Evolutionary conservation across 2,329 filamentous ascomycete genomes (phyloP).

Genomic region (Penicillium sp.): DNA sequence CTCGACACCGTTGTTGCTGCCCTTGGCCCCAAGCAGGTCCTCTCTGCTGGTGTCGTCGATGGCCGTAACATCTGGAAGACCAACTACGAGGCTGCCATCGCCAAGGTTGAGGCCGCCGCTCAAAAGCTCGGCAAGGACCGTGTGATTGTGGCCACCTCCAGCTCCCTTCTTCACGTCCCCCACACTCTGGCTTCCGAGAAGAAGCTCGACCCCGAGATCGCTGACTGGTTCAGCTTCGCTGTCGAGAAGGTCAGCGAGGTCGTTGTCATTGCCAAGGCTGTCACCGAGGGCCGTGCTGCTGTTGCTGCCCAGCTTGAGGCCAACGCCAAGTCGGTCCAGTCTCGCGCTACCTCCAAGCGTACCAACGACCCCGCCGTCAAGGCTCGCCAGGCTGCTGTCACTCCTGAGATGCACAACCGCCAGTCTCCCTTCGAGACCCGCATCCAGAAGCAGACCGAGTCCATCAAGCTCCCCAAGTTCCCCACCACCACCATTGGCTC

Average conservation of each 20-base stretch:
- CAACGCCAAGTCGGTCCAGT: constrained; percentile 89
- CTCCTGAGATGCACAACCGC: constrained; percentile 80
- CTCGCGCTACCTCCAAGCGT: constrained; percentile 83
- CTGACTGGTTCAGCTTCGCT: constrained; percentile 98
- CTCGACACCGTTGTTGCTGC: constrained; percentile 76
- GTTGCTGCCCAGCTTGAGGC: constrained; percentile 88
- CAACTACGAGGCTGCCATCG: constrained; percentile 94
- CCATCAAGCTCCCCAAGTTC: constrained; percentile 92
- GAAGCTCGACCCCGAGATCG: constrained; percentile 89
- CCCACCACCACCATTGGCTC: constrained; percentile 98
- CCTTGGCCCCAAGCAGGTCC: constrained; percentile 79
- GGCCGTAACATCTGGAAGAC: constrained; percentile 99
- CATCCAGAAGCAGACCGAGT: constrained; percentile 82
- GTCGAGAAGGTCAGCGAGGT: constrained; percentile 90
- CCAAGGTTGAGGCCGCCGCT: constrained; percentile 79
- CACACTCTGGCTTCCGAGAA: constrained; percentile 98
- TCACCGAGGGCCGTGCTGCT: constrained; percentile 82
- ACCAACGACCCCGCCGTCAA: constrained; percentile 98
- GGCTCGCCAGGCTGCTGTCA: constrained; percentile 88
- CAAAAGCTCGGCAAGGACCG: constrained; percentile 97
- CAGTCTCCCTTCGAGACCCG: constrained; percentile 81
- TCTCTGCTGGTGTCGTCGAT: constrained; percentile 95
- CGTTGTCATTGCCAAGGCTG: constrained; percentile 90
- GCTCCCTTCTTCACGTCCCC: constrained; percentile 95
- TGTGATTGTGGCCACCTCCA: constrained; percentile 93